Evolutionary conservation across 2,329 filamentous ascomycete species (phyloP), one percentile per base, ranked within the genome.

Genomic region (Exophiala lecanii-corni): DNA sequence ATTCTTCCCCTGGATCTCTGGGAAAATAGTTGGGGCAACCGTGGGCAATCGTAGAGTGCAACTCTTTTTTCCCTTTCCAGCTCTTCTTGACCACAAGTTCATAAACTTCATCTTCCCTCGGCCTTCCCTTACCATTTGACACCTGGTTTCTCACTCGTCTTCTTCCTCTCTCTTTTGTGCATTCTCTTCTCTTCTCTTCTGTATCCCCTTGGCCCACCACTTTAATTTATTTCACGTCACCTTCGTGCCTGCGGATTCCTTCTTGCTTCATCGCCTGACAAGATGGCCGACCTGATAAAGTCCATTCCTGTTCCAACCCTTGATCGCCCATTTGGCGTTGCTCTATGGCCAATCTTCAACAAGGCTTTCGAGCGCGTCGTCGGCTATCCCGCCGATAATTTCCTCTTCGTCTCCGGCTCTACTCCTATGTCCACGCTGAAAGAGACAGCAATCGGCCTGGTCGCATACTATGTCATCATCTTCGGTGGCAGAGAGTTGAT

Each of bases 271-370:
- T n/a, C n/a, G n/a, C n/a, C n/a, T 19, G 18, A 23, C 49, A 50
- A 34, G 17, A 53, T 52, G 43, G 38, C 33, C 39, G 47, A 51
- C 35, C 32, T 37, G 13, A 36, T 51, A 38, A 49, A 49, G 32
- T 43, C 42, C 9, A 35, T 52, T 63, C 75, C 86, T 63, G 64
- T 81, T 55, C 91, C 91, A 43, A 88, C 88, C 50, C 75, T 97
- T 67, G 89, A 96, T 65, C 81, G 86, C 54, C 91, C 91, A 23
- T 97, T 97, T 61, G 92, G 91, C 65, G 73, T 97, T 56, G 76
- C 86, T 53, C 71, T 96, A 67, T 97, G 92, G 92, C 88, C 91
- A 58, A 81, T 94, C 69, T 97, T 97, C 78, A 85, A 84, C 71
- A 87, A 89, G 73, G 82, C 75, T 57, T 97, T 84, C 70, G 83